Conservation (phyloP, 208 protist species). For the Leptomonas pyrrhocoris region DNA sequence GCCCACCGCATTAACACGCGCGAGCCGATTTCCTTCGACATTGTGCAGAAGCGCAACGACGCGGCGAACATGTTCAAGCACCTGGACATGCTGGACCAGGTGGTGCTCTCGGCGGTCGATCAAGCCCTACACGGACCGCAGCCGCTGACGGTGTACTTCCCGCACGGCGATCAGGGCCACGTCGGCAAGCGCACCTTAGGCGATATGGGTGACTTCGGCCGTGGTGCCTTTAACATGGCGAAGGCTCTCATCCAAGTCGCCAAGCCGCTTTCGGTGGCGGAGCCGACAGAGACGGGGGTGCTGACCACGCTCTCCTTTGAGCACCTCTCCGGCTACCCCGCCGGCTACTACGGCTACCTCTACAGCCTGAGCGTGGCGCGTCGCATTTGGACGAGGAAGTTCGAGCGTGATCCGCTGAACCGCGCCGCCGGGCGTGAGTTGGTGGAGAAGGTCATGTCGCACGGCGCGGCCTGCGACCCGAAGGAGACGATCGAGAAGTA, state of each 20-base stretch:
- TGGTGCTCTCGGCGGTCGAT: conserved; percentile 87
- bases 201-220: conserved; percentile 71
- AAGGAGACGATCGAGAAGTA: conserved; percentile 80
- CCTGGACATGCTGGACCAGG: conserved; percentile 88
- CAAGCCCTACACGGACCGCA: conserved; percentile 88
- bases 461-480: conserved; percentile 88
- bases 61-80: conserved; percentile 88
- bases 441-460: conserved; percentile 84
- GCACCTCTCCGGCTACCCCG: conserved; percentile 91
- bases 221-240: conserved; percentile 81
- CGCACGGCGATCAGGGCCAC: conserved; percentile 65
- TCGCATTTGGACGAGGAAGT: conserved; percentile 92
- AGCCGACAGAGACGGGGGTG: conserved; percentile 71
- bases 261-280: conserved; percentile 76
- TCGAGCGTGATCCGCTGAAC: conserved; percentile 87
- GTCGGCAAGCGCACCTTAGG: conserved; percentile 83
- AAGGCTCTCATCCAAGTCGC: conserved; percentile 81
- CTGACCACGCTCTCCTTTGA: conserved; percentile 86
- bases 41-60: conserved; percentile 87
- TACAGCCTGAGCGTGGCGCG: conserved; percentile 90
- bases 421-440: conserved; percentile 79
- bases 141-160: conserved; percentile 90
- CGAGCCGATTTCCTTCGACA: conserved; percentile 89
- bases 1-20: conserved; percentile 86
- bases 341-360: conserved; percentile 92